Evolutionary conservation across 2,329 filamentous ascomycete species (phyloP).

Genomic region (Fonsecaea monophora): DNA sequence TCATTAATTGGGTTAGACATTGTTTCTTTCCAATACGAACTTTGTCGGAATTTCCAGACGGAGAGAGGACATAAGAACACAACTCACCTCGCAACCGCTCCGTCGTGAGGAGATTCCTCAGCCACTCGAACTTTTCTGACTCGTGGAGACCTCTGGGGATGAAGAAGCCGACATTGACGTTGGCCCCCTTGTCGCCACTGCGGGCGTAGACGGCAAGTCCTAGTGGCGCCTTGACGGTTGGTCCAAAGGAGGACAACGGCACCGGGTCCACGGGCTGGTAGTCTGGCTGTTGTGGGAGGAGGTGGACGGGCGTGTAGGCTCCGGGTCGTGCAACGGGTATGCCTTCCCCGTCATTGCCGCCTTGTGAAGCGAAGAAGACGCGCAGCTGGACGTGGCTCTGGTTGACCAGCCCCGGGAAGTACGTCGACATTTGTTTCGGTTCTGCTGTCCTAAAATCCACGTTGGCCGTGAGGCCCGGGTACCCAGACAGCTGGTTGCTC

Average conservation of each 20-base stretch:
- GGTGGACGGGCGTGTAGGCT: not conserved
- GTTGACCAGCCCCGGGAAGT: slow-evolving; percentile 20
- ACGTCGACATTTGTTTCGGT: slow-evolving; percentile 17
- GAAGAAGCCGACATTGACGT: slow-evolving; percentile 52
- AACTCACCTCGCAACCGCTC: slow-evolving; percentile 45
- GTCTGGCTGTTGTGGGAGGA: not conserved
- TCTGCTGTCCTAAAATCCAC: slow-evolving; percentile 14
- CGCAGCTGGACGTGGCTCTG: slow-evolving; percentile 15
- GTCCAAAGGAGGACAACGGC: slow-evolving; percentile 36
- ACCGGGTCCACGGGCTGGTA: not conserved
- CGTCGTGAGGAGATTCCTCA: slow-evolving; percentile 49
- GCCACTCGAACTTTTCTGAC: slow-evolving; percentile 43
- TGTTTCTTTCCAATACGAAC: not conserved
- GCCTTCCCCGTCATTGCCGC: not conserved
- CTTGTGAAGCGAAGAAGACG: slow-evolving; percentile 13
- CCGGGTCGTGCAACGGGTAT: not conserved
- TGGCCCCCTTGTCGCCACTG: slow-evolving; percentile 49
- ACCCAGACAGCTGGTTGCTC: slow-evolving; percentile 16
- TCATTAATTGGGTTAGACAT: not conserved
- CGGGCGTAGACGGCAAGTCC: slow-evolving; percentile 54
- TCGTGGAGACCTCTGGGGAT: slow-evolving; percentile 24
- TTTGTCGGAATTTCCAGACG: not conserved
- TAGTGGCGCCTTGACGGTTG: slow-evolving; percentile 44
- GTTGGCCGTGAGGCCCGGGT: slow-evolving; percentile 12
- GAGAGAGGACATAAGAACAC: slow-evolving; percentile 21